Percentiles rank a stretch among this genome's conserved stretches.
Evolutionary conservation across 2,329 filamentous ascomycete genomes (phyloP).

Genomic region (Pseudocercospora musae): DNA sequence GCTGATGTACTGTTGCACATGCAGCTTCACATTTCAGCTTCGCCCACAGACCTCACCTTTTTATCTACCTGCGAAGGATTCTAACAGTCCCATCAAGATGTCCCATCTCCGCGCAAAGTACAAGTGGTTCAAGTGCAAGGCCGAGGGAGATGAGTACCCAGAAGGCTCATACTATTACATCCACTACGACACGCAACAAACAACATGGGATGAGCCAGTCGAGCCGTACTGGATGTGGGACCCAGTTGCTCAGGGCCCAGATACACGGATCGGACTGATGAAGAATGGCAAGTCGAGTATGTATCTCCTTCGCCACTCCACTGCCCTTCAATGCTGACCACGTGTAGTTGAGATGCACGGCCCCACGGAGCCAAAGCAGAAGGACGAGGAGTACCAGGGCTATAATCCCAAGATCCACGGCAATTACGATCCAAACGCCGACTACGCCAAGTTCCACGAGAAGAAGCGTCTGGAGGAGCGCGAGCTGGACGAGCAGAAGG

Average conservation of each 20-base stretch:
- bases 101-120: slow-evolving; percentile 17
- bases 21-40: not conserved
- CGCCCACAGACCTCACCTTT: not conserved
- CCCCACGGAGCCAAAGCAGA: not conserved
- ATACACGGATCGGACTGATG: slow-evolving; percentile 24
- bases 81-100: not conserved
- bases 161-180: slow-evolving; percentile 28
- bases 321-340: not conserved
- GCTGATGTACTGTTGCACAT: not conserved
- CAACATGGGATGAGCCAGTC: slow-evolving; percentile 28
- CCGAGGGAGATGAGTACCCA: slow-evolving; percentile 10
- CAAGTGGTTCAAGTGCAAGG: slow-evolving; percentile 18
- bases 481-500: slow-evolving; percentile 33
- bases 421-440: slow-evolving; percentile 92
- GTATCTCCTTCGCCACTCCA: not conserved
- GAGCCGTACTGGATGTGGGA: slow-evolving; percentile 35
- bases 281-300: slow-evolving; percentile 13
- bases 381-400: slow-evolving; percentile 43
- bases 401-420: slow-evolving; percentile 97
- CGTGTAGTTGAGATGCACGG: not conserved
- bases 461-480: slow-evolving; percentile 35
- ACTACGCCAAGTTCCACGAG: slow-evolving; percentile 64
- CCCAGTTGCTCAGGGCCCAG: slow-evolving; percentile 19
- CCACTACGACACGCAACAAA: slow-evolving; percentile 28
- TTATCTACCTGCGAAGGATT: not conserved